Conservation (phyloP, 768 basidiomycete species). For the Hygrophoropsis aurantiaca region DNA sequence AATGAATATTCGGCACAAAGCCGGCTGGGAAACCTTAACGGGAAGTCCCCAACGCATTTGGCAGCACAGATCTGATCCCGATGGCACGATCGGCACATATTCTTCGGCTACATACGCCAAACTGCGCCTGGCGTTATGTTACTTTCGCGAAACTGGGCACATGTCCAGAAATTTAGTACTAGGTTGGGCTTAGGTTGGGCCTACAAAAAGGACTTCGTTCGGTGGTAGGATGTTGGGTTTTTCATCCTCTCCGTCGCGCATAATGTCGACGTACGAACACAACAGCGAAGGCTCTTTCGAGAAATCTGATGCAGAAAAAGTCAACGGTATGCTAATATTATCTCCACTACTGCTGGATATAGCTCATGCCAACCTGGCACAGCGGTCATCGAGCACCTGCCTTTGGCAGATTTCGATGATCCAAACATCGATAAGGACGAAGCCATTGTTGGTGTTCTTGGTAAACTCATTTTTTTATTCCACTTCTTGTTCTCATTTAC, state of each 20-base stretch:
- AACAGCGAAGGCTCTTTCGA: constrained; percentile 18
- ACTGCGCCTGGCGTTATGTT: too few relatives aligned
- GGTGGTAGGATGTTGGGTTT: not conserved
- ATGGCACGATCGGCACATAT: too few relatives aligned
- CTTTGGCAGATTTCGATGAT: constrained; percentile 46
- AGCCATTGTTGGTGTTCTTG: constrained; percentile 41
- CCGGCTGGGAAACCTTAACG: too few relatives aligned
- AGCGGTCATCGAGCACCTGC: constrained; percentile 3
- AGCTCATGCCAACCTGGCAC: too few relatives aligned
- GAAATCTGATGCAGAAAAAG: constrained; percentile 16
- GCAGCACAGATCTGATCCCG: not conserved
- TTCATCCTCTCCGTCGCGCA: not conserved
- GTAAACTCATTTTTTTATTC: constrained; percentile 17
- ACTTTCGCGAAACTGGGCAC: too few relatives aligned
- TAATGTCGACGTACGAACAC: constrained; percentile 18
- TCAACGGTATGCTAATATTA: not conserved
- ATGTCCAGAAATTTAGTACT: too few relatives aligned
- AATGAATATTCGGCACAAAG: too few relatives aligned
- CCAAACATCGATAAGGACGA: constrained; percentile 53
- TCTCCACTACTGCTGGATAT: too few relatives aligned
- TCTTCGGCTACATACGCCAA: too few relatives aligned
- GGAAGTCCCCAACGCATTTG: not conserved
- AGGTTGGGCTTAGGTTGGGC: too few relatives aligned
- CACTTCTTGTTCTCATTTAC: not conserved
- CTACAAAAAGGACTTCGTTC: constrained; percentile 12